Conservation (phyloP, 306 rosid genomes). For the Dicorynia guianensis region DNA sequence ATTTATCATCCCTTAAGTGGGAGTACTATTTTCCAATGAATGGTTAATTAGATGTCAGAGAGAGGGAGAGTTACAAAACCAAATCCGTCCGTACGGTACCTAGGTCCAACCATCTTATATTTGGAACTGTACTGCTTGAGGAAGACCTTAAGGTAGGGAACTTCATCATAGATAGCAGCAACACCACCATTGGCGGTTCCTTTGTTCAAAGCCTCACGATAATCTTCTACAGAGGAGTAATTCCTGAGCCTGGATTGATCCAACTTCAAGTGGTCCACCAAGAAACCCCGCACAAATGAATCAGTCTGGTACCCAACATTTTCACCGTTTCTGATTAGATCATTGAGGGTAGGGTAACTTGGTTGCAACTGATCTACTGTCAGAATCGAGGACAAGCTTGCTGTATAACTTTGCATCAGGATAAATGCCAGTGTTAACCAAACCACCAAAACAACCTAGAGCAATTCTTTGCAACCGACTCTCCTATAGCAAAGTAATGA, state of each 20-base stretch:
- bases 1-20: too few relatives aligned
- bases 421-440: constrained; percentile 31
- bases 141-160: constrained; percentile 40
- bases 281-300: background rate
- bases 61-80: constrained; percentile 44
- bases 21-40: too few relatives aligned
- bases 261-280: background rate
- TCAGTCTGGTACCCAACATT: background rate
- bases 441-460: constrained; percentile 22
- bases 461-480: constrained; percentile 20
- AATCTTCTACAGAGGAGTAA: constrained; percentile 1
- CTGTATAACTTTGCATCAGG: constrained; percentile 35
- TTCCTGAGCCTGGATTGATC: constrained; percentile 4
- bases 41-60: background rate
- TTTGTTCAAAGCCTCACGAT: constrained; percentile 25
- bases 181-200: constrained; percentile 41
- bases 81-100: constrained; percentile 32
- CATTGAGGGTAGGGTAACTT: background rate
- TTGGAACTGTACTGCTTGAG: constrained; percentile 27
- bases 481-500: constrained; percentile 3
- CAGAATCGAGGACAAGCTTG: constrained; percentile 36
- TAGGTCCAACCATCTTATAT: constrained; percentile 22
- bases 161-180: constrained; percentile 43
- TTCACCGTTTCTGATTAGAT: background rate
- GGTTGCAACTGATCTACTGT: constrained; percentile 30